Conservation (phyloP, 2,329 filamentous ascomycete species). For the Tolypocladium nubicola region DNA sequence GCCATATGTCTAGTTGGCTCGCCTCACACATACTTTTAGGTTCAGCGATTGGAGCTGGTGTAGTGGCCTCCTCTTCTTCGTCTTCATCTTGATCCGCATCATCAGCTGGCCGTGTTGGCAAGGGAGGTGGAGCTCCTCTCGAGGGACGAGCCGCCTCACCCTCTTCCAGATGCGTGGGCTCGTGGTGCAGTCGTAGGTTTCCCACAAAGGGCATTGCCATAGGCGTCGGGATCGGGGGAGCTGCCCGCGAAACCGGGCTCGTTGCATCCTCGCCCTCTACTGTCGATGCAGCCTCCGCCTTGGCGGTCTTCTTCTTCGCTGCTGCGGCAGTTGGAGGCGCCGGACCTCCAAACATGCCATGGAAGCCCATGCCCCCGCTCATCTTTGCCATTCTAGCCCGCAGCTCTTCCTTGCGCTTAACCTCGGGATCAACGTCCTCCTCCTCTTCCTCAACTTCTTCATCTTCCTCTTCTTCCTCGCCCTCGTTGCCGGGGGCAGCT, state of each 20-base stretch:
- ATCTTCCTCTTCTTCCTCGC: slow-evolving; percentile 58
- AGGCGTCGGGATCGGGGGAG: slow-evolving; percentile 47
- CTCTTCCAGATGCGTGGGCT: slow-evolving; percentile 24
- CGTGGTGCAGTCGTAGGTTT: slow-evolving; percentile 38
- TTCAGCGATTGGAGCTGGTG: slow-evolving; percentile 19
- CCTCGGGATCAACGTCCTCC: slow-evolving; percentile 79
- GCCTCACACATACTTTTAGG: slow-evolving; percentile 9
- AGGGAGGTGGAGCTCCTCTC: slow-evolving; percentile 16
- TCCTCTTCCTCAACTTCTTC: slow-evolving; percentile 66
- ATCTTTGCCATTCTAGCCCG: slow-evolving; percentile 96
- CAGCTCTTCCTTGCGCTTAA: slow-evolving; percentile 75
- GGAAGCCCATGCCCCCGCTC: slow-evolving; percentile 95
- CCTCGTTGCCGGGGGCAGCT: slow-evolving; percentile 43
- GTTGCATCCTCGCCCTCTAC: slow-evolving; percentile 34
- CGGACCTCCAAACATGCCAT: slow-evolving; percentile 77
- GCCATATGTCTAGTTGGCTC: neutral
- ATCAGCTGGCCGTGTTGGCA: slow-evolving; percentile 16
- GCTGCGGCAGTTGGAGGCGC: slow-evolving; percentile 50
- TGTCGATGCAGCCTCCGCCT: slow-evolving; percentile 24
- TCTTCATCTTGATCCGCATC: slow-evolving; percentile 20
- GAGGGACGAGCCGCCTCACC: slow-evolving; percentile 15
- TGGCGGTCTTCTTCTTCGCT: slow-evolving; percentile 39
- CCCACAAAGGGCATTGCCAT: slow-evolving; percentile 66
- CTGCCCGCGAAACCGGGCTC: slow-evolving; percentile 29
- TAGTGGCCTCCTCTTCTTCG: slow-evolving; percentile 19